phyloP scores from a whole-genome alignment of 2,329 filamentous ascomycete species.

The Leptographium lundbergii region DNA sequence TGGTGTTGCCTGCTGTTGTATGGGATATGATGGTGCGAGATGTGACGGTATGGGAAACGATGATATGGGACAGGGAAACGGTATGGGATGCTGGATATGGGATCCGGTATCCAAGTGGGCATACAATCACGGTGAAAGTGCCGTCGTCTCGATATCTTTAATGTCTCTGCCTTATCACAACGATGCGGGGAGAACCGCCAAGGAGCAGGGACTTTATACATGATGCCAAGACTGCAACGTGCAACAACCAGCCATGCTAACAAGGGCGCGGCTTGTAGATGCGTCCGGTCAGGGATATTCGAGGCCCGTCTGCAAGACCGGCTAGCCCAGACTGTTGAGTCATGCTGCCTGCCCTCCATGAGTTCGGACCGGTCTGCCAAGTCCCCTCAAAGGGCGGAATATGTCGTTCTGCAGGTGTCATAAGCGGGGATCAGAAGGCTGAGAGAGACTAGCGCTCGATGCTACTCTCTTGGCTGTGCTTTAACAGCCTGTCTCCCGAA shows the following conservation, averaged over 20 bases:
- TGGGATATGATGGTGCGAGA: too few relatives aligned
- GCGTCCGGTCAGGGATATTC: neutral
- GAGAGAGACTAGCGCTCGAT: neutral
- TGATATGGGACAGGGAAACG: too few relatives aligned
- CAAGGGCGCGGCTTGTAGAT: neutral
- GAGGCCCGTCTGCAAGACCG: neutral
- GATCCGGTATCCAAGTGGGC: too few relatives aligned
- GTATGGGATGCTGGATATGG: too few relatives aligned
- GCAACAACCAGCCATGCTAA: neutral
- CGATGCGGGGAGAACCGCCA: neutral
- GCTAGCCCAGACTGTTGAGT: neutral
- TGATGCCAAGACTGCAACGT: neutral
- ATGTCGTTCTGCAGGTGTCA: neutral
- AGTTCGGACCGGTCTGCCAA: neutral
- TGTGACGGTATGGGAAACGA: too few relatives aligned
- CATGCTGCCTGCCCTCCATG: neutral
- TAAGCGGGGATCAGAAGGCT: neutral
- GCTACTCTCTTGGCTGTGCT: neutral
- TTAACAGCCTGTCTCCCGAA: neutral
- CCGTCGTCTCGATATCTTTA: neutral
- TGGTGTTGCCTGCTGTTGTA: neutral
- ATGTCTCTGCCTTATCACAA: neutral
- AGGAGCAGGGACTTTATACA: neutral
- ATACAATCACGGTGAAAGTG: neutral
- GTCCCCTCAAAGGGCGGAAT: neutral